Conservation (phyloP, 768 basidiomycete genomes). For the Lactarius trivialis region DNA sequence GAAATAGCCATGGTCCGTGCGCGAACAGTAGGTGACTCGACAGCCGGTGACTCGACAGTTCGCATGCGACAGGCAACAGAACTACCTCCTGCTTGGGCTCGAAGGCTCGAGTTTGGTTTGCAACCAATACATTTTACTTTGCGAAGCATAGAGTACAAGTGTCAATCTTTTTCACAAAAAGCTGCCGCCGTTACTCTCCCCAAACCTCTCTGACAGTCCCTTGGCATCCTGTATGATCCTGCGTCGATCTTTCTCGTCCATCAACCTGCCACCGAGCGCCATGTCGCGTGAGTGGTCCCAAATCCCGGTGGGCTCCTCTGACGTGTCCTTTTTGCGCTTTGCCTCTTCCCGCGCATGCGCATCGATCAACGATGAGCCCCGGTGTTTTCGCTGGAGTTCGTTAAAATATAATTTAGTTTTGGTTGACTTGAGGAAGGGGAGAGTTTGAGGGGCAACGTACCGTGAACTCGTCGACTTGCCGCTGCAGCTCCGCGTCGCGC, state of each 20-base stretch:
- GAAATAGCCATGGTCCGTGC: conserved; percentile 14
- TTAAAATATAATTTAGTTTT: background rate
- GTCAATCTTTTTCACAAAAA: conserved; percentile 36
- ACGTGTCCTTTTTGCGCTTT: conserved; percentile 37
- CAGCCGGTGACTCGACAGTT: too few species aligned
- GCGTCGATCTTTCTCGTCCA: conserved; percentile 81
- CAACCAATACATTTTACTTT: background rate
- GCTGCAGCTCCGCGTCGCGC: conserved; percentile 62
- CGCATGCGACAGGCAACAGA: too few species aligned
- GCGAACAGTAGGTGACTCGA: background rate
- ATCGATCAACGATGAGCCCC: conserved; percentile 25
- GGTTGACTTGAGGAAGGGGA: background rate
- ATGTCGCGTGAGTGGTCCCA: conserved; percentile 95
- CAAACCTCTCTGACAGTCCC: conserved; percentile 79
- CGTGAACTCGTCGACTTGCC: conserved; percentile 74
- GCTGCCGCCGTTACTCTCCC: conserved; percentile 60
- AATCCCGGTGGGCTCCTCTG: conserved; percentile 56
- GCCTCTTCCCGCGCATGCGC: conserved; percentile 41
- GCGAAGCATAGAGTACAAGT: background rate
- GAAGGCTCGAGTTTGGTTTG: background rate
- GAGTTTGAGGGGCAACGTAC: too few species aligned
- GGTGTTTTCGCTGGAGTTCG: conserved; percentile 26
- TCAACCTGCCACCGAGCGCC: conserved; percentile 75
- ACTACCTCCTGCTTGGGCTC: background rate
- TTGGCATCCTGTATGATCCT: conserved; percentile 76